Base-by-base conservation (phyloP, 768 basidiomycete genomes). In the Tulasnella sp. region DNA sequence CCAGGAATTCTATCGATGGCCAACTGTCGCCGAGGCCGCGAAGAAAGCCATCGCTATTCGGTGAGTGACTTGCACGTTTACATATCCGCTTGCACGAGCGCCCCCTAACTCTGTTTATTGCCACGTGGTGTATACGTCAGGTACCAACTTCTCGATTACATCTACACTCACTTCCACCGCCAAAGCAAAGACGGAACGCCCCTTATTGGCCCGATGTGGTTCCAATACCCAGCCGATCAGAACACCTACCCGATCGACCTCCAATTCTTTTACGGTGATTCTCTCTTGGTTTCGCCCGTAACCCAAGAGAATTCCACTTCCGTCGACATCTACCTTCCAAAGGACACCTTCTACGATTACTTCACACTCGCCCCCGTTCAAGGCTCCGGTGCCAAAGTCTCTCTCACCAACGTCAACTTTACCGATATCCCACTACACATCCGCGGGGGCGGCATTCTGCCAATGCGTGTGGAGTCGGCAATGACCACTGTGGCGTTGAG, bases 1-100 rank as follows among this genome's bases (percentile, higher is more conserved):
- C 77, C 93, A 93, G 84, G 92, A 93, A 82, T 93, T 93, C 84
- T 93, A 93, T 83, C 86, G 88, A 37, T 93, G 92, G 92, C 87
- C 89, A 0, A 85, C 85, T 20, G 90, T 90, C 31, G 87, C 92
- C 1, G 84, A 88, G 80, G 91, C 92, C 6, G 92, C 92, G 0
- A 89, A 88, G 82, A 90, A 90, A 78, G 92, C 88, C 0, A 85
- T 93, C 74, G 89, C 90, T 82, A 92, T 91, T 75, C 88, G 92
- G 90, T 91, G 80, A n/a, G 88, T 84, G 7, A 37, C 74, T 28
- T n/a, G 28, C 8, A 24, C 24, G 28, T 64, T 42, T 64, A 64
- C 60, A 64, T 28, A 28, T 31, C 31, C 60, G 31, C 60, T 64
- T n/a, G 60, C 31, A 64, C 28, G n/a, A 18, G n/a, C 20, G 7